Evolutionary conservation across 371 early-diverging fungal species (phyloP), one percentile per base, ranked within the genome.

Genomic region (Chytridiales sp.): DNA sequence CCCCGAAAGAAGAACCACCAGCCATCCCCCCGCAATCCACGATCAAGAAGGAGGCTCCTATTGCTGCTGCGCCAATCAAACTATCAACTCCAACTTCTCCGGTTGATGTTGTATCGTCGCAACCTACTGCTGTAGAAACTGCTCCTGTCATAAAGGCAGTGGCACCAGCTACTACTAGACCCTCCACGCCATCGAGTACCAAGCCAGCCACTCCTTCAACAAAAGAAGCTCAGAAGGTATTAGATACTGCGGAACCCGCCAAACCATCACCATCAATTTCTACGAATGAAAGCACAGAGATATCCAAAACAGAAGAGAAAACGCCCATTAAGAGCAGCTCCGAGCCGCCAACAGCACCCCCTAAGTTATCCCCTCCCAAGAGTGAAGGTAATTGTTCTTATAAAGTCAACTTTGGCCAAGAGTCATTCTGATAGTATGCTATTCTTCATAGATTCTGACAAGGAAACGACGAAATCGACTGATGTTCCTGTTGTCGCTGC

Each of bases 21-120:
- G 29, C 64, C 17, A 51, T 62, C 19, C 19, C 35, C 24, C 21
- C 53, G 8, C 44, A 57, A 15, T 38, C 52, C 11, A 21, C 31
- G 41, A 51, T 39, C n/a, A 51, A 9, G 53, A 24, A 53, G 38
- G 46, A 24, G 8, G 56, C 11, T 9, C 38, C 54, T 11, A 27
- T 40, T 36, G 38, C 22, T 27, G 59, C 15, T 21, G 39, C 38
- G n/a, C 59, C 51, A 11, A 41, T 41, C 27, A 51, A 50, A 17
- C 27, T 50, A n/a, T n/a, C n/a, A n/a, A n/a, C n/a, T n/a, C n/a
- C n/a, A n/a, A n/a, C n/a, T n/a, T n/a, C n/a, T n/a, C n/a, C n/a
- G n/a, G n/a, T n/a, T n/a, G n/a, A n/a, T n/a, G n/a, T n/a, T n/a
- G n/a, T n/a, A n/a, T n/a, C n/a, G n/a, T n/a, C n/a, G n/a, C n/a